Evolutionary conservation across 2,329 filamentous ascomycete genomes (phyloP).

Genomic region (Penicillium sp.): DNA sequence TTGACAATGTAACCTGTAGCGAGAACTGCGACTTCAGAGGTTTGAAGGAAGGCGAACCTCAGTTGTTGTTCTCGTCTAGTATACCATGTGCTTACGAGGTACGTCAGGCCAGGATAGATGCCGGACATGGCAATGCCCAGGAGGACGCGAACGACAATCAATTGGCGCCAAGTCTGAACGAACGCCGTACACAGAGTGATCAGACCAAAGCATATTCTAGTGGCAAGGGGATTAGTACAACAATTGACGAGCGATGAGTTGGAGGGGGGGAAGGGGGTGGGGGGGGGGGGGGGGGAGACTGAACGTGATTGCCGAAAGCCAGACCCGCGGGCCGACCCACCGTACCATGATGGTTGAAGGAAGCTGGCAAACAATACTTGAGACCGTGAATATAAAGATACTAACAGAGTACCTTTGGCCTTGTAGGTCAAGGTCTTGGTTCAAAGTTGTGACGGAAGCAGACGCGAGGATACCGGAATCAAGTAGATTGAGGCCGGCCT

Average conservation of each 20-base stretch:
- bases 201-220: conserved; percentile 57
- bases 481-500: conserved; percentile 69
- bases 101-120: conserved; percentile 51
- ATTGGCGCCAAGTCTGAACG: conserved; percentile 69
- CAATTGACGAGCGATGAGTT: not conserved
- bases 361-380: conserved; percentile 70
- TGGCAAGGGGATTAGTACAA: not conserved
- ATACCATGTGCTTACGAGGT: conserved; percentile 63
- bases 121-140: conserved; percentile 66
- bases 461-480: conserved; percentile 73
- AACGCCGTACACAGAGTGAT: conserved; percentile 73
- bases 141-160: conserved; percentile 70
- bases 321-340: conserved; percentile 66
- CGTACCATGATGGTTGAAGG: conserved; percentile 71
- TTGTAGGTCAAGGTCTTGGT: conserved; percentile 65
- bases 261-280: too few relatives aligned
- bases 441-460: conserved; percentile 72
- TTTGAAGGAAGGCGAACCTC: conserved; percentile 68
- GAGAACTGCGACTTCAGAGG: conserved; percentile 67
- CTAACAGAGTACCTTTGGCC: conserved; percentile 71
- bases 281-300: not conserved
- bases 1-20: conserved; percentile 71
- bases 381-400: conserved; percentile 75
- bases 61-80: conserved; percentile 68
- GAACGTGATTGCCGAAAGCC: conserved; percentile 65